Conservation (phyloP, 2,329 filamentous ascomycete species). For the Tolypocladium tropicale region DNA sequence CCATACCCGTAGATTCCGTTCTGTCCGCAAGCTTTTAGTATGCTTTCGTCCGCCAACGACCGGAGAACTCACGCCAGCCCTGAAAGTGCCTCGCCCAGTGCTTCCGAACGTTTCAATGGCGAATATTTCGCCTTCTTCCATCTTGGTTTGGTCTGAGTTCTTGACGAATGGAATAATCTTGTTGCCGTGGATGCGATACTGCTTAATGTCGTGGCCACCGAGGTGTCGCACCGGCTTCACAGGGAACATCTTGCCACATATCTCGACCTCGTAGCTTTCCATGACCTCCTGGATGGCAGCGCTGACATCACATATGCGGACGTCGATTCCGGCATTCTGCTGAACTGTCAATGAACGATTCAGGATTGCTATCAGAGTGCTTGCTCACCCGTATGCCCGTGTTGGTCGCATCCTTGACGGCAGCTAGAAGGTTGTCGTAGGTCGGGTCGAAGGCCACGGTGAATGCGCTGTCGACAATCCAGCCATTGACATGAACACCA, state of each 20-base stretch:
- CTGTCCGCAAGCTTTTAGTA: slow-evolving; percentile 13
- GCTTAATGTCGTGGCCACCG: slow-evolving; percentile 76
- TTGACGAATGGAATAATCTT: slow-evolving; percentile 90
- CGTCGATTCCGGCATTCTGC: slow-evolving; percentile 65
- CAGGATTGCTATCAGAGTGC: rapidly evolving
- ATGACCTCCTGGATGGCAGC: slow-evolving; percentile 76
- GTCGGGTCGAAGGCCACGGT: slow-evolving; percentile 62
- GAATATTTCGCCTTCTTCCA: slow-evolving; percentile 90
- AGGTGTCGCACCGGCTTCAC: slow-evolving; percentile 75
- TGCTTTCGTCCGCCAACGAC: neutral
- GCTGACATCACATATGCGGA: slow-evolving; percentile 73
- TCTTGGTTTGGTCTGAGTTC: slow-evolving; percentile 72
- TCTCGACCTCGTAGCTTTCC: slow-evolving; percentile 82
- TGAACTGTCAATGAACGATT: neutral
- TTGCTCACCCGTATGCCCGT: slow-evolving; percentile 57
- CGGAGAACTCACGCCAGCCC: slow-evolving; percentile 54
- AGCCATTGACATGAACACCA: slow-evolving; percentile 65
- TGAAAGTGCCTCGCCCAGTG: slow-evolving; percentile 72
- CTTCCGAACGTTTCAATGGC: slow-evolving; percentile 91
- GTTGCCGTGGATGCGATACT: slow-evolving; percentile 75
- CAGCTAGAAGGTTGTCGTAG: slow-evolving; percentile 61
- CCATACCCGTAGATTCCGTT: slow-evolving; percentile 43
- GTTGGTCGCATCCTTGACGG: slow-evolving; percentile 66
- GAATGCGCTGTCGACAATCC: slow-evolving; percentile 70
- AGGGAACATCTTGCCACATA: slow-evolving; percentile 64